Base-by-base conservation (phyloP, 768 basidiomycete genomes). In the Tulasnella sp. region DNA sequence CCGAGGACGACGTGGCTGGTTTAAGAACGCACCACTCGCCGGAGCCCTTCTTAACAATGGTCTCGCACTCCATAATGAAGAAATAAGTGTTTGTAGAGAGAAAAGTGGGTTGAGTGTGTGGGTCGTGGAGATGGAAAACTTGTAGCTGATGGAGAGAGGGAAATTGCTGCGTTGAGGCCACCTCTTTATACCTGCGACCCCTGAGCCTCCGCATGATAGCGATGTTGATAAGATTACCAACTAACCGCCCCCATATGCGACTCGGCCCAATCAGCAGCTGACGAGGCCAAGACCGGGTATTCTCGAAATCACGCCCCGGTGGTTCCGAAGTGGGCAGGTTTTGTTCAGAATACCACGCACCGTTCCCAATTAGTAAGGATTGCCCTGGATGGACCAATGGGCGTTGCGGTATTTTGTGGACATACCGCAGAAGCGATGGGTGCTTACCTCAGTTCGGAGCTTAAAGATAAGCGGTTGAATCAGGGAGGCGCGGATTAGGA, bases 391-490 rank as follows among this genome's bases (percentile, higher is more conserved):
- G 52, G 52, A 52, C 52, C 52, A 52, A 52, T 52, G 52, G 52
- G n/a, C n/a, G 52, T 21, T 52, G 62, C n/a, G 62, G 9, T 68
- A 68, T 68, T 68, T 68, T 18, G 31, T 68, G 62, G 31, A 68
- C 62, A 68, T 8, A 68, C 62, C 56, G 2, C 34, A 68, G 62
- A 68, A 34, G 31, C 62, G 62, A 36, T 68, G 62, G 18, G 31
- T 68, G 62, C 62, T 68, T 68, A 68, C 62, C 62, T 68, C 62
- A 68, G 31, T 68, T 68, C 62, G 62, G 62, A 68, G 62, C 62
- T 34, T 36, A 36, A 27, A 31, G 62, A 68, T 68, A 68, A 68
- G 62, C 52, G 27, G 62, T 34, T 14, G 62, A 68, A 36, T 68
- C 62, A 68, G 62, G 27, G 27, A 68, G 34, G 24, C 27, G 24